Evolutionary conservation across 1,284 basidiomycete species (phyloP).

Genomic region (Ganoderma lucidum): DNA sequence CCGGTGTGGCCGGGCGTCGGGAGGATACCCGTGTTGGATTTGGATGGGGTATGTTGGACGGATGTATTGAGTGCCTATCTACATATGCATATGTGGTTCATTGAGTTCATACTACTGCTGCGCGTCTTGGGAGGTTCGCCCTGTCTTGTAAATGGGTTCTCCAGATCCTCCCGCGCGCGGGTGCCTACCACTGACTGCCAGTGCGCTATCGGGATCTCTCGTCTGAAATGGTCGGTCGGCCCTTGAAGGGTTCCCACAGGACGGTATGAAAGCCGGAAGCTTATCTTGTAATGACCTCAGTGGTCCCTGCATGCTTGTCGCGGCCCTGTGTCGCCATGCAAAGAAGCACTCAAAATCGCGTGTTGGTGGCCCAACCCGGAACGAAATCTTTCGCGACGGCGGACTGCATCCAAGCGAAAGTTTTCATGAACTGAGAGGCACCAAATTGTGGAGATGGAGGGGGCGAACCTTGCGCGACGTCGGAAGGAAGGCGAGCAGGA

Average conservation of each 20-base stretch:
- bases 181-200: background rate
- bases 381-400: background rate
- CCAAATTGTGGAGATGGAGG: background rate
- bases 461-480: slow-evolving; percentile 11
- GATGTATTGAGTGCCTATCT: background rate
- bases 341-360: slow-evolving; percentile 7
- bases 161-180: background rate
- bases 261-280: slow-evolving; percentile 6
- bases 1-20: background rate
- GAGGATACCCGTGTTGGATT: too few relatives aligned
- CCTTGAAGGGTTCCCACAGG: background rate
- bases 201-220: background rate
- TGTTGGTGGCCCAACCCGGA: background rate
- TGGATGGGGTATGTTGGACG: background rate
- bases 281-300: slow-evolving; percentile 4
- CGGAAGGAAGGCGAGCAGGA: background rate
- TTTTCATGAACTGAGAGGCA: background rate
- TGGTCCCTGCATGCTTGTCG: background rate
- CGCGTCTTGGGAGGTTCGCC: background rate
- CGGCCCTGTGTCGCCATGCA: background rate
- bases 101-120: background rate
- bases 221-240: background rate
- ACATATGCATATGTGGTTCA: background rate
- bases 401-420: background rate
- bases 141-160: background rate